Base-by-base conservation (phyloP, 352 stramenopile species). In the Phytopythium aichiense region DNA sequence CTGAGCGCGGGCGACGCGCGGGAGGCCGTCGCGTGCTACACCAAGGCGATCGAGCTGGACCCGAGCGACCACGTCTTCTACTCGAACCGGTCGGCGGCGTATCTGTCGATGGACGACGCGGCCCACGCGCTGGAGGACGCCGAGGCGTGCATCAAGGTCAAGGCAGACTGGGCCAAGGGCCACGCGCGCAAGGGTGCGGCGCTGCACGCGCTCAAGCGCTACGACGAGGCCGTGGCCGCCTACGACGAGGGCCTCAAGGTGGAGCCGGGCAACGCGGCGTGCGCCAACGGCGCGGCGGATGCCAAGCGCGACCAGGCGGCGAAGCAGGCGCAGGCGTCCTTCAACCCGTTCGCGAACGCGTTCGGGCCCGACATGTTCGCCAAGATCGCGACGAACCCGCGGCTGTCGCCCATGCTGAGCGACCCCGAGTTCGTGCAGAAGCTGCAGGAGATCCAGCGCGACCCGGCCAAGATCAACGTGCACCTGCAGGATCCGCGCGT, bases 41-140 rank as follows among this genome's bases (percentile, higher is more conserved):
- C 95, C 30, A 75, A 98, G 68, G 97, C 97, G 57, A 99, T 99
- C 65, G 90, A 91, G 42, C 64, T 98, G 43, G 89, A 99, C 71
- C 84, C 89, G 57, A 84, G 72, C 64, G 98, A 99, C 75, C 93
- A 99, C 75, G 92, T 99, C 15, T 99, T 98, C 74, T 99, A 96
- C 77, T 98, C 90, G 56, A 99, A 99, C 82, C 91, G 98, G 40
- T 99, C 94, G 60, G 98, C 97, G n/a, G 98, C 98, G 35, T 99
- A 99, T 68, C 73, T 99, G 54, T 97, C 89, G 66, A 81, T 97
- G 46, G 80, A 92, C 22, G 86, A 99, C 70, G 87, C 87, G 8
- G 60, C 89, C 33, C 93, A 97, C 61, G 98, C 98, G 16, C 78
- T 99, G 22, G 88, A 98, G 66, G 98, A 99, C 76, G 97, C 97